These are phyloP conservation scores for Hypocreales sp. DNA, from an alignment of 2,329 filamentous ascomycete genomes.

Conservation along the genomic window DNA sequence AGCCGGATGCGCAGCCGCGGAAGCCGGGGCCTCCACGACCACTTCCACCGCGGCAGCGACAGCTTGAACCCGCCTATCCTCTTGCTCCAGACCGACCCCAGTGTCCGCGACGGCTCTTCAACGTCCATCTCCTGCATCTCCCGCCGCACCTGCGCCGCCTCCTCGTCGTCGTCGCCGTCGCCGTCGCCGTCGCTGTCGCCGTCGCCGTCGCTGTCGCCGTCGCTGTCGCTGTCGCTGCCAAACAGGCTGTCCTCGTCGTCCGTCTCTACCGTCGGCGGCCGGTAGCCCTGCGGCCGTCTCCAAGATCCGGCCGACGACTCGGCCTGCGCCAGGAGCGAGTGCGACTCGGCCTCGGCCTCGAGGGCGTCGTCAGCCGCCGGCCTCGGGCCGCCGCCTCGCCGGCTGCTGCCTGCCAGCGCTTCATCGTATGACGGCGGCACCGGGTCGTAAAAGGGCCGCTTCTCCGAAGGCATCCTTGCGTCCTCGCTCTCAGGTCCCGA, in stretches of 20 bases:
- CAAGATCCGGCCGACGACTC: slow-evolving; percentile 22
- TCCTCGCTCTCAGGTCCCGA: no score
- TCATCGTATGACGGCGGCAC: slow-evolving; percentile 27
- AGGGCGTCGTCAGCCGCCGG: slow-evolving; percentile 45
- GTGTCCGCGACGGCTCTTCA: slow-evolving; percentile 43
- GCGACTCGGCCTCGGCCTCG: slow-evolving; percentile 63
- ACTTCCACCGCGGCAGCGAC: slow-evolving; percentile 38
- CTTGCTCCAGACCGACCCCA: slow-evolving; percentile 36
- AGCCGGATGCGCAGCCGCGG: slow-evolving; percentile 35
- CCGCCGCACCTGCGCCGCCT: slow-evolving; percentile 54
- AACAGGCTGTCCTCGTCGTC: slow-evolving; percentile 51
- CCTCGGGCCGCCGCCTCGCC: slow-evolving; percentile 14
- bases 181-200: no score
- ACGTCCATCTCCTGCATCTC: slow-evolving; percentile 87
- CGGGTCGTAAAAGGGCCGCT: slow-evolving; percentile 25
- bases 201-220: no score
- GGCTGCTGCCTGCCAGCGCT: slow-evolving; percentile 20
- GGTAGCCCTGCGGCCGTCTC: slow-evolving; percentile 45
- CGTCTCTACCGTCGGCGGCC: slow-evolving; percentile 63
- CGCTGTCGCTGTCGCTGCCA: slow-evolving; percentile 26
- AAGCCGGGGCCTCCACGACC: slow-evolving; percentile 36
- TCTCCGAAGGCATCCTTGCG: slow-evolving; percentile 21
- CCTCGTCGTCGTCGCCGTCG: slow-evolving; percentile 27
- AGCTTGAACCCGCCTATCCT: slow-evolving; percentile 36
- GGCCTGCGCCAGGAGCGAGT: slow-evolving; percentile 52